Conservation (phyloP, 495 filamentous ascomycete species). For the Hypomontagnella monticulosa region DNA sequence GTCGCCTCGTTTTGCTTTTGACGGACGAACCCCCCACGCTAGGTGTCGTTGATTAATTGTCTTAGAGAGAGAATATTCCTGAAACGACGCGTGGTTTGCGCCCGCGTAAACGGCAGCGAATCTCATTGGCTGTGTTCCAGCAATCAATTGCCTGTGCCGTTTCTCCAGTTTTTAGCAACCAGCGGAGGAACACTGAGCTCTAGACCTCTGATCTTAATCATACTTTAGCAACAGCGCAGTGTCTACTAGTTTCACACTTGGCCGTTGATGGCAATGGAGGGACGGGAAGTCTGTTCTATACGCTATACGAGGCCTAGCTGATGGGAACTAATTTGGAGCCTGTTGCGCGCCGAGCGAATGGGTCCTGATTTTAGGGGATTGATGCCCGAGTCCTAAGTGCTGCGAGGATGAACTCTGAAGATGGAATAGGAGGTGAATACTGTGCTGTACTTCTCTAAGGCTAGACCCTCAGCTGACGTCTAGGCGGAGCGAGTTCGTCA, state of each 20-base stretch:
- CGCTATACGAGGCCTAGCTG: slow-evolving; percentile 1
- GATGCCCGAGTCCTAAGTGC: background rate
- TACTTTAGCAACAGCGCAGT: background rate
- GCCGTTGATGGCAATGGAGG: background rate
- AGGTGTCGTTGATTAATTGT: slow-evolving; percentile 3
- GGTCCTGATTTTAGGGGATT: background rate
- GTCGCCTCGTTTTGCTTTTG: slow-evolving; percentile 18
- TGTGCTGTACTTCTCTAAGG: too few relatives aligned
- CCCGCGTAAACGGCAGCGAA: slow-evolving; percentile 17
- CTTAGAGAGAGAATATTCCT: slow-evolving; percentile 5
- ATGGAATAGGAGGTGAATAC: too few relatives aligned
- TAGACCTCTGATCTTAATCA: slow-evolving; percentile 2
- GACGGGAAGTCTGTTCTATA: slow-evolving; percentile 1
- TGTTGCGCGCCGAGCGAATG: background rate
- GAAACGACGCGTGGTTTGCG: slow-evolving; percentile 19
- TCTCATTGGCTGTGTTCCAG: slow-evolving; percentile 16
- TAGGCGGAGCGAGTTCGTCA: background rate
- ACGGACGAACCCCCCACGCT: slow-evolving; percentile 1
- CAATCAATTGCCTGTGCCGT: slow-evolving; percentile 4
- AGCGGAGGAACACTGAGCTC: background rate
- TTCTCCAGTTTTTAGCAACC: background rate
- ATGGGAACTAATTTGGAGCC: slow-evolving; percentile 4
- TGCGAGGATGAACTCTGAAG: too few relatives aligned
- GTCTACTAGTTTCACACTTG: background rate
- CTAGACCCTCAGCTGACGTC: too few relatives aligned